Base-by-base conservation (phyloP, 345 rosid species). In the Linum usitatissimum region DNA sequence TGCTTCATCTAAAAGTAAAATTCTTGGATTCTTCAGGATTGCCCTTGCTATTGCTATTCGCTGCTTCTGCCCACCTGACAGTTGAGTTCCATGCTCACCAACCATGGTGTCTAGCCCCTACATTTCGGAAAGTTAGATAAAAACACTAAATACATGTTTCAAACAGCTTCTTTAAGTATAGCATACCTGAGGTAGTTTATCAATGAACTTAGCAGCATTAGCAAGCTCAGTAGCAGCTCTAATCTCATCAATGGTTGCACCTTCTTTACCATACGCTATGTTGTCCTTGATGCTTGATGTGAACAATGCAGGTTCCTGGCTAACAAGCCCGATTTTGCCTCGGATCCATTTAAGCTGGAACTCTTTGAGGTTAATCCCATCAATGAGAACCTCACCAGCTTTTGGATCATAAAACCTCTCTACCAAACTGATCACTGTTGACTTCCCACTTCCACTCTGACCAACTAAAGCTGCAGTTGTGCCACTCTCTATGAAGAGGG, bases 361-460 rank as follows among this genome's bases (percentile, higher is more conserved):
- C 10, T 76, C 74, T 59, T 66, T 76, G 42, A 79, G 73, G 57
- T 76, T 73, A 63, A 73, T 64, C 14, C 77, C 74, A 54, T 79
- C 83, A 12, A 79, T 68, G 12, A 79, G 74, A 48, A 76, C 78
- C 70, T 71, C 76, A 28, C 83, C 83, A 2, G 76, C 66, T 30
- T 63, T 66, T 21, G 83, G 83, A 64, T 76, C 83, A 18, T 79
- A 79, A 71, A 76, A 76, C 62, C 83, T 76, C 70, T 79, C 79
- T 7, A 79, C 68, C 71, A 79, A 56, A 54, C 76, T 76, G 58
- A 79, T 70, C 13, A 79, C 74, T 0, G 83, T 79, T 13, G 83
- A 79, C 61, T 79, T 79, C 55, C 83, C 83, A 15, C 83, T 79
- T 62, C 83, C 83, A 49, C 83, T 79, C 13, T 71, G 79, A 40